These are phyloP conservation scores for Pontederia paniculata DNA, from an alignment of 176 grass and related monocot genomes.

Conservation along the genomic window DNA sequence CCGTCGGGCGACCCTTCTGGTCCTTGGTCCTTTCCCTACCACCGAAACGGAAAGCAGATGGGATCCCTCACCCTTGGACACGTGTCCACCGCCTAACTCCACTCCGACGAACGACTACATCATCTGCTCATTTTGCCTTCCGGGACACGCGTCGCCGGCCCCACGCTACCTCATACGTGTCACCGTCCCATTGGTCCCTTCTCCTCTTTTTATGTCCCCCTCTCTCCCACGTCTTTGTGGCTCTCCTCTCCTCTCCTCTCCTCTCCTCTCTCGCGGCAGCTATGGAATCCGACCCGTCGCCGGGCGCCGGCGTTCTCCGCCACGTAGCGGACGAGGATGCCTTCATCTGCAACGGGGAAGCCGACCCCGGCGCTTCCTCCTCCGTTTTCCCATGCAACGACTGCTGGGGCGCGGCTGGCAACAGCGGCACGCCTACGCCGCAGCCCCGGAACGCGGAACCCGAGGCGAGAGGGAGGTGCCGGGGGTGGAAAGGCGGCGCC, in stretches of 20 bases:
- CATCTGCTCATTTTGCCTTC: too few species aligned
- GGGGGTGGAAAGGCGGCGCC: slow-evolving; percentile 14
- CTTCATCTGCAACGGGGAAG: too few species aligned
- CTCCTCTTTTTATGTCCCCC: slow-evolving; percentile 7
- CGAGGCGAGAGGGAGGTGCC: slow-evolving; percentile 21
- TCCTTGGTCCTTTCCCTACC: too few species aligned
- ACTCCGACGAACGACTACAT: background rate
- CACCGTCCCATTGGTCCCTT: background rate
- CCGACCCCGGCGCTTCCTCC: background rate
- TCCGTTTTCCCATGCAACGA: background rate
- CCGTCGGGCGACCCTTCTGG: too few species aligned
- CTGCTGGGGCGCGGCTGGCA: background rate
- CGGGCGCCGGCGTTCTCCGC: background rate
- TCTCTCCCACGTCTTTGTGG: background rate
- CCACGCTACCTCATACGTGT: slow-evolving; percentile 9
- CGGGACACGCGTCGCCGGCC: background rate
- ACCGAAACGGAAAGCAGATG: too few species aligned
- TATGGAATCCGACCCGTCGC: slow-evolving; percentile 9
- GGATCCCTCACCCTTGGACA: background rate
- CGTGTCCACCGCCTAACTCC: slow-evolving; percentile 1
- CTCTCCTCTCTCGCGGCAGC: background rate
- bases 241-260: background rate
- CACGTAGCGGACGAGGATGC: background rate
- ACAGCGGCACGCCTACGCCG: background rate
- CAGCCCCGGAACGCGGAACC: background rate